Evolutionary conservation across 2,329 filamentous ascomycete species (phyloP).

Genomic region (Botrytis galanthina): DNA sequence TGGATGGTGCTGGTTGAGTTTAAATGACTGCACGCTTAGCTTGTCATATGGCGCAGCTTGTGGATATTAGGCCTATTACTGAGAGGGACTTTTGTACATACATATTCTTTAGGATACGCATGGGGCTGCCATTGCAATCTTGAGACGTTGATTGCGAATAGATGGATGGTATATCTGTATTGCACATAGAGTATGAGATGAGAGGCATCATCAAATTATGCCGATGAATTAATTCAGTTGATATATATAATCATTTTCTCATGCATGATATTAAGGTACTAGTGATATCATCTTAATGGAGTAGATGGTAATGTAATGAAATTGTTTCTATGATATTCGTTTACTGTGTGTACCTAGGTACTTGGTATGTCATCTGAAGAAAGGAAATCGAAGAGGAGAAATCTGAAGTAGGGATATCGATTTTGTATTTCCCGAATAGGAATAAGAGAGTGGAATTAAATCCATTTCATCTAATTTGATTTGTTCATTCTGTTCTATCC

Average conservation of each 20-base stretch:
- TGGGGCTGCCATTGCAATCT: neutral
- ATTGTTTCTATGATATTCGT: neutral
- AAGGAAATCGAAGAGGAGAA: neutral
- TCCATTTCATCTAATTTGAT: neutral
- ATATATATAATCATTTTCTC: neutral
- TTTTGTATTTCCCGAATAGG: neutral
- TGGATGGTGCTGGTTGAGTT: neutral
- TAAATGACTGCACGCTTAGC: neutral
- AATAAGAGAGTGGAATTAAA: neutral
- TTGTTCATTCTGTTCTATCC: neutral
- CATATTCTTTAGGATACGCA: neutral
- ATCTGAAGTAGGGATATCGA: neutral
- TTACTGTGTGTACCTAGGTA: neutral
- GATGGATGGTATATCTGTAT: neutral
- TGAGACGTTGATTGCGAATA: neutral
- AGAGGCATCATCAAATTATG: neutral
- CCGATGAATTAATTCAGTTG: neutral
- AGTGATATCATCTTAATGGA: neutral
- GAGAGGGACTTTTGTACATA: neutral
- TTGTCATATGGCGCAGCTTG: neutral
- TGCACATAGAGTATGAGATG: neutral
- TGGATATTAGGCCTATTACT: neutral
- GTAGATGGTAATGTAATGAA: neutral
- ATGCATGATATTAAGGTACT: neutral
- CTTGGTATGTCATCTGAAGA: neutral